phyloP scores from a whole-genome alignment of 2,329 filamentous ascomycete genomes.

The Pyricularia pennisetigena region DNA sequence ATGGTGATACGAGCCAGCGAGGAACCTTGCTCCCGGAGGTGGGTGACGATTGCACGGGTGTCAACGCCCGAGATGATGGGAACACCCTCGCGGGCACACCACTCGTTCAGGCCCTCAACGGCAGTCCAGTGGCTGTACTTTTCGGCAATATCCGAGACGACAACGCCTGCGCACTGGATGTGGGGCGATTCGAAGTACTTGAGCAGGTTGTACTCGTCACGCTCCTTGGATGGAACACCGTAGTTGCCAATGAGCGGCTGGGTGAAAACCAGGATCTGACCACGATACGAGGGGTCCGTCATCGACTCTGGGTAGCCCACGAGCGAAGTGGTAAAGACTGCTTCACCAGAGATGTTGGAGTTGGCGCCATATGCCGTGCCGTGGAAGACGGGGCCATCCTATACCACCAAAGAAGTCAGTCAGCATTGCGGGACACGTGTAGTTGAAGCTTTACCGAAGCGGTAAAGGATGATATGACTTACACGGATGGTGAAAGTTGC shows the following conservation, averaged over 20 bases:
- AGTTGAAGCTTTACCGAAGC: not conserved
- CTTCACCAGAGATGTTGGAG: conserved; percentile 93
- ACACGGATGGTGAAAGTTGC: conserved; percentile 94
- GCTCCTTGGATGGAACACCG: conserved; percentile 77
- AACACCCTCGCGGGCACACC: conserved; percentile 94
- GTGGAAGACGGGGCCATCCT: conserved; percentile 92
- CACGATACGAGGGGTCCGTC: conserved; percentile 78
- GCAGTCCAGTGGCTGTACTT: conserved; percentile 99
- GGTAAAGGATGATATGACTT: conserved; percentile 20
- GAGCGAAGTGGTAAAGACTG: conserved; percentile 95
- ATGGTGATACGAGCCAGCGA: conserved; percentile 90
- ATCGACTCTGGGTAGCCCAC: conserved; percentile 95
- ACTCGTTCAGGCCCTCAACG: conserved; percentile 83
- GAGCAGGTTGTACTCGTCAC: conserved; percentile 81
- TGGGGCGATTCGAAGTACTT: conserved; percentile 98
- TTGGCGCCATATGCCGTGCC: conserved; percentile 96
- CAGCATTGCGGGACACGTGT: not conserved
- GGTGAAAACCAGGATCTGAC: conserved; percentile 92
- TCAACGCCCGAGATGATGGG: conserved; percentile 95
- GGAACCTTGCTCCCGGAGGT: conserved; percentile 91
- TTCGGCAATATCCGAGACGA: conserved; percentile 88
- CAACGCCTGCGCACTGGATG: conserved; percentile 91
- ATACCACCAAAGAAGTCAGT: conserved; percentile 4
- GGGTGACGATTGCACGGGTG: conserved; percentile 91
- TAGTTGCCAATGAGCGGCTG: conserved; percentile 97